Evolutionary conservation across 257 asterid genomes (phyloP).

Genomic region (Penstemon eatonii): DNA sequence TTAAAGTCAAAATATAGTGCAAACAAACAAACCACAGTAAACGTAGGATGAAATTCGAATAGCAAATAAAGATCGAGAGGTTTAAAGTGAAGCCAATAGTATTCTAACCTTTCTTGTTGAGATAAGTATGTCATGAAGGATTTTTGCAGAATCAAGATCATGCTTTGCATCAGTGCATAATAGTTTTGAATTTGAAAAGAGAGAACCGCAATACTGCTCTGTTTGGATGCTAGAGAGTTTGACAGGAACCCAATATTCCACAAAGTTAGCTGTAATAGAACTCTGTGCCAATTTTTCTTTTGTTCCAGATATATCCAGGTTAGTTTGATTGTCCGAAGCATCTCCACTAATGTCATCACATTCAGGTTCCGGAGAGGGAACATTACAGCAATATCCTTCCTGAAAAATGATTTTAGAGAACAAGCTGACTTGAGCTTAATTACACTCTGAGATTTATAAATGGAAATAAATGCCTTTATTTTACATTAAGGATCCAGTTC

Average conservation of each 20-base stretch:
- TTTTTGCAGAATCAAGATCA: conserved; percentile 12
- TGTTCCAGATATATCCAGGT: conserved; percentile 27
- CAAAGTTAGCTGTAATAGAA: conserved; percentile 31
- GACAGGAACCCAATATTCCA: conserved; percentile 74
- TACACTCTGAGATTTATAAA: too few relatives aligned
- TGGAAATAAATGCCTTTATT: too few relatives aligned
- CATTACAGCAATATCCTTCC: too few relatives aligned
- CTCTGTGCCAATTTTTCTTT: conserved; percentile 28
- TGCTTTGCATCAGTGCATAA: conserved; percentile 40
- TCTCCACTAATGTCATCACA: neutral
- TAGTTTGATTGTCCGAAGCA: conserved; percentile 20
- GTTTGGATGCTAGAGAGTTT: conserved; percentile 57
- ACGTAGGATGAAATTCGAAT: neutral
- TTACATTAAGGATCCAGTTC: too few relatives aligned
- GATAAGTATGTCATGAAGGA: conserved; percentile 41
- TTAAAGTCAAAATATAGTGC: conserved; percentile 20
- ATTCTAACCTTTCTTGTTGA: conserved; percentile 50
- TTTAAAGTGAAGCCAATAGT: conserved; percentile 14
- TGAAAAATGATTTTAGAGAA: too few relatives aligned
- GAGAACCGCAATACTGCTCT: conserved; percentile 60
- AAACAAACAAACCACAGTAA: conserved; percentile 18
- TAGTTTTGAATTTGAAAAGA: conserved; percentile 44
- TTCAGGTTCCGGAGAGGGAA: too few relatives aligned
- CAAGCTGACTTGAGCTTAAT: too few relatives aligned
- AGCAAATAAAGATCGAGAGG: neutral